Evolutionary conservation across 2,329 filamentous ascomycete species (phyloP).

Genomic region (Aspergillus viridinutans): DNA sequence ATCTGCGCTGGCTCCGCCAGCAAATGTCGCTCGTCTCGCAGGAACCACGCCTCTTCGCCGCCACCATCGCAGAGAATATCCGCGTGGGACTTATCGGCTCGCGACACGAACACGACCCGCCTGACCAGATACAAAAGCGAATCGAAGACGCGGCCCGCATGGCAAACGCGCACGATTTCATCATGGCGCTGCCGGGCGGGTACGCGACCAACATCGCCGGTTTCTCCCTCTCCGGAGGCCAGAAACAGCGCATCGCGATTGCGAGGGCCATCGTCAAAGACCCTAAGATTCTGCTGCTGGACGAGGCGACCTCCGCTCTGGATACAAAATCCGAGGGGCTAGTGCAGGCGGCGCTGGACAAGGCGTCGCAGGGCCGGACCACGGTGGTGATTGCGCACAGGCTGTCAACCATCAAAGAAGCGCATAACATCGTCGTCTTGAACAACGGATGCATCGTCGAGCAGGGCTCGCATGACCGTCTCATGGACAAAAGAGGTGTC

Average conservation of each 20-base stretch:
- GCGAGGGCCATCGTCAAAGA: constrained; percentile 80
- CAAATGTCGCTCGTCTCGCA: constrained; percentile 78
- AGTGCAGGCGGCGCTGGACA: constrained; percentile 82
- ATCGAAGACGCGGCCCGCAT: constrained; percentile 19
- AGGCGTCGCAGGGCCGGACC: constrained; percentile 75
- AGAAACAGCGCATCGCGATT: constrained; percentile 49
- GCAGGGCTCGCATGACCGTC: constrained; percentile 73
- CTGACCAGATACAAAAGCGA: constrained; percentile 44
- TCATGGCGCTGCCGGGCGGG: constrained; percentile 42
- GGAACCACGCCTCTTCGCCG: constrained; percentile 77
- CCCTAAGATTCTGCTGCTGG: constrained; percentile 80
- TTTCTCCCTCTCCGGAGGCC: not conserved
- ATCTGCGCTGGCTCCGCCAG: constrained; percentile 55
- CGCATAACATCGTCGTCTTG: constrained; percentile 90
- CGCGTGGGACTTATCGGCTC: constrained; percentile 58
- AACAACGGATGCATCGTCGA: constrained; percentile 73
- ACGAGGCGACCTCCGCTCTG: constrained; percentile 84
- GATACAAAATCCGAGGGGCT: constrained; percentile 89
- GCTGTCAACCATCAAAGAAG: constrained; percentile 79
- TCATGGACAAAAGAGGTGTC: constrained; percentile 62
- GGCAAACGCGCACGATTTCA: constrained; percentile 72
- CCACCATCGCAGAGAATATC: constrained; percentile 80
- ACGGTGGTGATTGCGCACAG: constrained; percentile 89
- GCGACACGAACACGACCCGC: constrained; percentile 56
- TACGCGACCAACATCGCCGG: not conserved